Evolutionary conservation across 345 rosid genomes (phyloP).

Genomic region (Camelina laxa): DNA sequence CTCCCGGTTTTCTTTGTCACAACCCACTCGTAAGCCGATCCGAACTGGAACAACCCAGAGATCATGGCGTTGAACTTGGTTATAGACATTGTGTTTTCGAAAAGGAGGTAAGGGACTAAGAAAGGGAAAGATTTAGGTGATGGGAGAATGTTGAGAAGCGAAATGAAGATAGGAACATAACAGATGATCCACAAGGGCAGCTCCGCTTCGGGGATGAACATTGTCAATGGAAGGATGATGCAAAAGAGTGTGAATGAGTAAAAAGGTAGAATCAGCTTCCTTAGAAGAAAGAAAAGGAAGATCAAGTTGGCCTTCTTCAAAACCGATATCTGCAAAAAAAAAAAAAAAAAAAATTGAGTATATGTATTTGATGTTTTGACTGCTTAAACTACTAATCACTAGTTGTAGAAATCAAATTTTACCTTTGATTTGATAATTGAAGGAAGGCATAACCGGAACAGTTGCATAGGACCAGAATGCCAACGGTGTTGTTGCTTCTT

Average conservation of each 20-base stretch:
- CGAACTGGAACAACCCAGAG: slow-evolving; percentile 87
- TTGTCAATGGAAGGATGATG: slow-evolving; percentile 85
- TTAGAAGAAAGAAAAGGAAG: slow-evolving; percentile 80
- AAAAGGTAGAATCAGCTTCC: slow-evolving; percentile 88
- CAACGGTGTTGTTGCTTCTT: slow-evolving; percentile 91
- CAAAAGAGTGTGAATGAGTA: slow-evolving; percentile 94
- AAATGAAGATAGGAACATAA: slow-evolving; percentile 80
- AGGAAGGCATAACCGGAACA: slow-evolving; percentile 81
- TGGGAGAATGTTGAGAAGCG: slow-evolving; percentile 79
- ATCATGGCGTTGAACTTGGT: slow-evolving; percentile 96
- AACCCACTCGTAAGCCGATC: slow-evolving; percentile 89
- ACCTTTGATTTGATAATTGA: slow-evolving; percentile 81
- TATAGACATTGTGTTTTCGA: slow-evolving; percentile 93
- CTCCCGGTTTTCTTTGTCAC: slow-evolving; percentile 91
- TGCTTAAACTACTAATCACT: background rate
- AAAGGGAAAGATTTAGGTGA: slow-evolving; percentile 89
- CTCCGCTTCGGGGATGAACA: slow-evolving; percentile 91
- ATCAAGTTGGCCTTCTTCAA: slow-evolving; percentile 82
- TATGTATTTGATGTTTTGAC: background rate
- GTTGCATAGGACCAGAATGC: slow-evolving; percentile 98
- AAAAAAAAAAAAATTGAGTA: background rate
- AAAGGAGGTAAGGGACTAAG: slow-evolving; percentile 83
- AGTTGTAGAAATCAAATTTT: background rate
- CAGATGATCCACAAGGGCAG: slow-evolving; percentile 89
- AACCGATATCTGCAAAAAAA: slow-evolving; percentile 57